Base-by-base conservation (phyloP, 116 monocot genomes). In the Posidonia oceanica region DNA sequence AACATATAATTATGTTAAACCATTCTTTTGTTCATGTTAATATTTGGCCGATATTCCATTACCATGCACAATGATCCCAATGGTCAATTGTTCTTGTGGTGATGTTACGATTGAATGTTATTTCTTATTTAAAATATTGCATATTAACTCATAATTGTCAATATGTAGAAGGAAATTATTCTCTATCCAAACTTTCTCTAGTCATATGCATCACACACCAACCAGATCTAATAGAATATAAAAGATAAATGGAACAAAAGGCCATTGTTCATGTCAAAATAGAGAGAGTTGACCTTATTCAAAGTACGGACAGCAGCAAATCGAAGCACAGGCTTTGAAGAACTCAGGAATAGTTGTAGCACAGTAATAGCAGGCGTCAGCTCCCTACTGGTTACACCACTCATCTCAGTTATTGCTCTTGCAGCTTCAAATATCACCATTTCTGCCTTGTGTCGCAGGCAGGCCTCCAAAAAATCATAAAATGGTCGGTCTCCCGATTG, bases 391-490 rank as follows among this genome's bases (percentile, higher is more conserved):
- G 93, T 93, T 36, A 98, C 98, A 57, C 88, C 93, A 80, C 54
- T 86, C 55, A 98, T 67, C 61, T 93, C 93, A 36, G 98, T 93
- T 72, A 98, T 98, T 72, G 93, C 90, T 54, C 93, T 87, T 69
- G 98, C 93, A 70, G 98, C 93, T 80, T 98, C 98, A 74, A 98
- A 80, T 74, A 86, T 87, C 53, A 98, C 98, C 89, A 93, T 98
- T 68, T 98, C 98, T 70, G 98, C 78, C 83, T 98, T 98, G 60
- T 98, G 98, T 21, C 93, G 80, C 60, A 98, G 75, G 53, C 90
- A 98, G n/a, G 98, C 73, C 74, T 98, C 98, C 71, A 98, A 85
- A 73, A 77, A 93, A 78, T 98, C 98, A 80, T 77, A 98, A 63
- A 93, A 92, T 37, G 92, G 98, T 3, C 98, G 85, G 3, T 98